Percentiles rank a stretch among this genome's conserved stretches.
phyloP scores from a whole-genome alignment of 2,329 filamentous ascomycete species.

The Dendrostoma leiphaemia region DNA sequence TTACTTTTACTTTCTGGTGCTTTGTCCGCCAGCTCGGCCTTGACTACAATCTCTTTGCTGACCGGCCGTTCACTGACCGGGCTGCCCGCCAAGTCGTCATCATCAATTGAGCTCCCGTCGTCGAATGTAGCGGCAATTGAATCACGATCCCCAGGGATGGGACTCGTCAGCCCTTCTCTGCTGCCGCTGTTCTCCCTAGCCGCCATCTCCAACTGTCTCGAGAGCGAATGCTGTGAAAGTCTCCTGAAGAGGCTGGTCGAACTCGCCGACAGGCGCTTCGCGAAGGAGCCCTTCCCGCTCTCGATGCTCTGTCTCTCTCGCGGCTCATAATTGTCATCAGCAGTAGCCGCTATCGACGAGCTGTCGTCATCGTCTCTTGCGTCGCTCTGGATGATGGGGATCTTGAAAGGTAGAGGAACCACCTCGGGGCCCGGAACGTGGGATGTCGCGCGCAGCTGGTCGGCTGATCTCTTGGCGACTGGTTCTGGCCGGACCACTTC shows the following conservation, averaged over 20 bases:
- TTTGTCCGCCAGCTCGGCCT: constrained; percentile 33
- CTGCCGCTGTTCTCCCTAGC: constrained; percentile 32
- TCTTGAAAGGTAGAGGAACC: constrained; percentile 63
- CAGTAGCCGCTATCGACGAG: constrained; percentile 70
- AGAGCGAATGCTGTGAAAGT: constrained; percentile 36
- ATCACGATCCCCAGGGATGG: constrained; percentile 41
- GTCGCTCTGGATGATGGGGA: constrained; percentile 41
- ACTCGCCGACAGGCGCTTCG: constrained; percentile 47
- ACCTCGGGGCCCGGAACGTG: constrained; percentile 50
- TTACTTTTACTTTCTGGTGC: background rate
- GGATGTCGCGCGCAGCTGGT: constrained; percentile 29
- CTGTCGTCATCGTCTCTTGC: constrained; percentile 45
- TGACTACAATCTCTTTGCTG: constrained; percentile 41
- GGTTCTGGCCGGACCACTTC: constrained; percentile 29
- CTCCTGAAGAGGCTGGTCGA: constrained; percentile 44
- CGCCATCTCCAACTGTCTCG: constrained; percentile 22
- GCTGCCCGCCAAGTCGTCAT: constrained; percentile 29
- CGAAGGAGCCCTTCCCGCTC: constrained; percentile 37
- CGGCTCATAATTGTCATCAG: constrained; percentile 56
- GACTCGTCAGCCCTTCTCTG: constrained; percentile 41
- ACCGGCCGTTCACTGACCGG: constrained; percentile 23
- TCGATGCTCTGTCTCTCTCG: constrained; percentile 20
- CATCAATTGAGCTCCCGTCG: constrained; percentile 44
- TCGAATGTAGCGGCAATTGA: constrained; percentile 61
- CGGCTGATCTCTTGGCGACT: constrained; percentile 25